Conservation (phyloP, 2,329 filamentous ascomycete species). For the Lachnum nothofagi region DNA sequence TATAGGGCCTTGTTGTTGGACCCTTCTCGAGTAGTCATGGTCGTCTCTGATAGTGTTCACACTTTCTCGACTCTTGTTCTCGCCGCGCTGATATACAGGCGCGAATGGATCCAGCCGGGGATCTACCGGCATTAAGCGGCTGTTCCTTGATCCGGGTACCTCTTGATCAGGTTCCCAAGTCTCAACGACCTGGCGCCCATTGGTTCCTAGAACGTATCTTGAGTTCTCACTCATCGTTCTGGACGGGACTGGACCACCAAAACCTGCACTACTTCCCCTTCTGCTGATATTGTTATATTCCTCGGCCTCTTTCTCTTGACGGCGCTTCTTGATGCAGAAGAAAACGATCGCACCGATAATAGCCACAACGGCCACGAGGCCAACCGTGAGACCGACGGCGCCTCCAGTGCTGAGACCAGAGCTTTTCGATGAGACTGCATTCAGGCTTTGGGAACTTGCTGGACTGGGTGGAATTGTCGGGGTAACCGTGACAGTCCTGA, state of each 20-base stretch:
- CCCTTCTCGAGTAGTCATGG: conserved; percentile 56
- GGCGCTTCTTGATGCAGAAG: conserved; percentile 43
- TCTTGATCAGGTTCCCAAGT: conserved; percentile 27
- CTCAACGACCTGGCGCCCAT: conserved; percentile 32
- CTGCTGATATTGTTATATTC: conserved; percentile 20
- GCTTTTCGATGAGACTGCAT: conserved; percentile 16
- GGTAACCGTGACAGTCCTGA: conserved; percentile 51
- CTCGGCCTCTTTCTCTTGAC: conserved; percentile 37
- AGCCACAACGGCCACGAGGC: conserved; percentile 43
- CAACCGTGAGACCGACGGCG: conserved; percentile 50
- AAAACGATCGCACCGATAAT: conserved; percentile 35
- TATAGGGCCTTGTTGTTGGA: conserved; percentile 43
- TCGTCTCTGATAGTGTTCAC: conserved; percentile 60
- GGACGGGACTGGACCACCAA: conserved; percentile 25
- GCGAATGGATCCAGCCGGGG: conserved; percentile 59
- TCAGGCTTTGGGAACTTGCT: conserved; percentile 1
- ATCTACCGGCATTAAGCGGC: conserved; percentile 55
- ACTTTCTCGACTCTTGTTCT: conserved; percentile 56
- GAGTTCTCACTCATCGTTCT: conserved; percentile 34
- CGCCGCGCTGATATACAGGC: conserved; percentile 48
- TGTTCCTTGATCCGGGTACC: conserved; percentile 38
- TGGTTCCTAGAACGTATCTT: conserved; percentile 32
- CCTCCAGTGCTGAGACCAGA: conserved; percentile 42
- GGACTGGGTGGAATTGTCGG: conserved; percentile 37
- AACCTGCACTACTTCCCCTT: conserved; percentile 21